A percentile compares a stretch with the other conserved stretches of the same genome.
Evolutionary conservation across 2,329 filamentous ascomycete species (phyloP).

Genomic region (Pseudofabraea citricarpa): DNA sequence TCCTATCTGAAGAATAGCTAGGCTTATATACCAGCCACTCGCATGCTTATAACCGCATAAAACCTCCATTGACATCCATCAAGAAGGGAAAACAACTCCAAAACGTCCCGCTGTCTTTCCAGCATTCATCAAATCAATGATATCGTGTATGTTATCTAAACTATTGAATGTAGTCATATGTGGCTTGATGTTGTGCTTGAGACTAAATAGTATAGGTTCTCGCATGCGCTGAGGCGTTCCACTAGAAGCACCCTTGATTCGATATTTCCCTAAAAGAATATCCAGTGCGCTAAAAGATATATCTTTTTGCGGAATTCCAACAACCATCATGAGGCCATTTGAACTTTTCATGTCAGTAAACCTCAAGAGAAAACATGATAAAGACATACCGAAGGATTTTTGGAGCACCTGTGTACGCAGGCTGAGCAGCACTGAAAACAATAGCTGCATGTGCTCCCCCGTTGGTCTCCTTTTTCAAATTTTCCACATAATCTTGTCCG

Average conservation of each 20-base stretch:
- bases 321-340: slow-evolving; percentile 5
- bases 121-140: slow-evolving; percentile 2
- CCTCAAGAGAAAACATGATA: no score
- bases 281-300: slow-evolving; percentile 1
- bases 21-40: no score
- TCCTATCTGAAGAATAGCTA: no score
- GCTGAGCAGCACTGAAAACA: slow-evolving; percentile 1
- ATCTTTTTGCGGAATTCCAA: slow-evolving; percentile 3
- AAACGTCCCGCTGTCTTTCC: slow-evolving; percentile 2
- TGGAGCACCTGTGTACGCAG: slow-evolving; percentile 1
- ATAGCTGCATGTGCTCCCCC: slow-evolving; percentile 1
- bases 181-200: slow-evolving; percentile 5
- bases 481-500: background rate
- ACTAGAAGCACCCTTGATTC: slow-evolving; percentile 4
- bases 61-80: no score
- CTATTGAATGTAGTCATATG: slow-evolving; percentile 2
- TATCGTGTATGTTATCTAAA: slow-evolving; percentile 3
- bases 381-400: slow-evolving; percentile 2
- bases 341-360: background rate
- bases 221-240: background rate
- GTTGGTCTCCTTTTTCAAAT: slow-evolving; percentile 1
- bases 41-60: no score
- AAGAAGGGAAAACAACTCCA: background rate
- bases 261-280: background rate
- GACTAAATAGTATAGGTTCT: slow-evolving; percentile 1